Base-by-base conservation (phyloP, 768 basidiomycete species). In the Tylopilus vinaceipallidus region DNA sequence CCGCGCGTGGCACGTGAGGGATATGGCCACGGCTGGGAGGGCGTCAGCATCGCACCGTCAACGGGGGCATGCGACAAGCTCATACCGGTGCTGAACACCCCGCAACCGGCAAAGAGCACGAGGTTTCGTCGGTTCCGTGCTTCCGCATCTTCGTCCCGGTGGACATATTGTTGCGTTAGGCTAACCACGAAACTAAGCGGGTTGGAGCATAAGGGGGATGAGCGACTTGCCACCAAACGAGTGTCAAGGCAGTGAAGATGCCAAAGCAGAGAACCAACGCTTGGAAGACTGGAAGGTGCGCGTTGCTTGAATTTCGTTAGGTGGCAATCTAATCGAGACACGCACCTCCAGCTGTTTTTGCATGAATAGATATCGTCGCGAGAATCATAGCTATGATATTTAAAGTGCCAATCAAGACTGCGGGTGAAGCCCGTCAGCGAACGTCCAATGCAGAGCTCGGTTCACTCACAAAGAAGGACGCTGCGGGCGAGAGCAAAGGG, bases 1-100 rank as follows among this genome's bases (percentile, higher is more conserved):
- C 22, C 55, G 61, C 26, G 67, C 64, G 39, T 67, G 70, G 38
- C 61, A 33, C 1, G 71, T 61, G 37, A 71, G 42, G 6, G 56
- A 50, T 22, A 56, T 22, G 23, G 60, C 51, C 6, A 62, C 48
- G 5, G 27, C 65, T 69, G 20, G 24, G 6, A 3, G 16, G 4
- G 26, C 4, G 13, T 62, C 45, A 57, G 42, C 36, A 9, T 10
- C 17, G 32, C 27, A 23, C 17, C 4, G 22, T 30, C 7, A 33
- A 13, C 17, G 12, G 8, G 10, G 6, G 12, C 9, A 20, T 16
- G 30, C 11, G 22, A 41, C 5, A 3, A 19, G 20, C 5, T 4
- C 62, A 11, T 52, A 67, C 65, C 60, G 2, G 55, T 4, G 23
- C 52, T 45, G 10, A 57, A 32, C 41, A 67, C 29, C 33, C 53